Percentiles rank a stretch among this genome's conserved stretches.
These are phyloP conservation scores for Paecilomyces niveus DNA, from an alignment of 2,329 filamentous ascomycete species.

Conservation along the genomic window DNA sequence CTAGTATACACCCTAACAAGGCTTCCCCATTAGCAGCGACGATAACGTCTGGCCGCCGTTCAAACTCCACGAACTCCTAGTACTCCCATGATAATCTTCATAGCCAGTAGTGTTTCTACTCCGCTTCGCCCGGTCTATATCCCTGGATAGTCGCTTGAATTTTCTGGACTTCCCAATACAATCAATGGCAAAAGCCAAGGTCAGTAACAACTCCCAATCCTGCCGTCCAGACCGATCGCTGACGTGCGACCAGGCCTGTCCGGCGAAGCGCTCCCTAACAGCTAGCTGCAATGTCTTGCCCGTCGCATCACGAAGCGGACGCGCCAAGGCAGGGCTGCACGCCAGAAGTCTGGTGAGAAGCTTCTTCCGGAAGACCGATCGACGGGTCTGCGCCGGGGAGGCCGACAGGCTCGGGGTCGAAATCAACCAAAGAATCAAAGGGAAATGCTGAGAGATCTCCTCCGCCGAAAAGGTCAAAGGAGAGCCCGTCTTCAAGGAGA, in stretches of 20 bases:
- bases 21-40: constrained; percentile 26
- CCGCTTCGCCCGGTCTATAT: constrained; percentile 18
- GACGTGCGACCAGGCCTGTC: constrained; percentile 25
- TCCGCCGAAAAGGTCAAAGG: constrained; percentile 58
- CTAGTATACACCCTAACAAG: constrained; percentile 20
- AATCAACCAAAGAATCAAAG: constrained; percentile 51
- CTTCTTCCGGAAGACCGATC: constrained; percentile 43
- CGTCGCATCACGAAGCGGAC: constrained; percentile 48
- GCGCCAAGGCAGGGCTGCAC: constrained; percentile 49
- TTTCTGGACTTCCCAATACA: constrained; percentile 32
- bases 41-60: constrained; percentile 18
- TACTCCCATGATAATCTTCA: constrained; percentile 27
- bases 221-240: constrained; percentile 22
- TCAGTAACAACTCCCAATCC: constrained; percentile 41
- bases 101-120: constrained; percentile 25
- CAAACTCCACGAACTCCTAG: constrained; percentile 36
- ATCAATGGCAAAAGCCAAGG: constrained; percentile 40
- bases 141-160: constrained; percentile 14
- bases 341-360: constrained; percentile 44
- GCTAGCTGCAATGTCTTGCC: constrained; percentile 47
- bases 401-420: constrained; percentile 44
- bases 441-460: constrained; percentile 44
- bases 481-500: constrained; percentile 68
- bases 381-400: constrained; percentile 37
- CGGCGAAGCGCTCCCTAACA: constrained; percentile 36